These are phyloP conservation scores for Hirschioporus abietinus DNA, from an alignment of 768 basidiomycete genomes.

Conservation along the genomic window DNA sequence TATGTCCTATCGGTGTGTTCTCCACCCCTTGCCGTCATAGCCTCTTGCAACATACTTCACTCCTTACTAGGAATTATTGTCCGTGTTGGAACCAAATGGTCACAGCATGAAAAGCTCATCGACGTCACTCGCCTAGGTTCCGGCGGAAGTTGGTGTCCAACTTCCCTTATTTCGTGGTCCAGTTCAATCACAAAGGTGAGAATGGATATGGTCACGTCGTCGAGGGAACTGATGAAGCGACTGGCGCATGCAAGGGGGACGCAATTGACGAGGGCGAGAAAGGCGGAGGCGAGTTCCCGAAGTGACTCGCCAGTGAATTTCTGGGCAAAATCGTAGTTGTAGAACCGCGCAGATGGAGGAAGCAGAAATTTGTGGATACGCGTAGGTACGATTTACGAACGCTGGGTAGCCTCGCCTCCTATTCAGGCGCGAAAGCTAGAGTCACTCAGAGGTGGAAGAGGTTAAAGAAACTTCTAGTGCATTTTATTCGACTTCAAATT, in stretches of 20 bases:
- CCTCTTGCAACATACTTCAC: too few relatives aligned
- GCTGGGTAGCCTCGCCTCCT: too few relatives aligned
- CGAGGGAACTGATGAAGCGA: slow-evolving; percentile 74
- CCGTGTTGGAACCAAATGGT: slow-evolving; percentile 96
- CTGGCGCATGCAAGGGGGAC: slow-evolving; percentile 55
- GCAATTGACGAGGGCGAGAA: slow-evolving; percentile 82
- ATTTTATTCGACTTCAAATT: too few relatives aligned
- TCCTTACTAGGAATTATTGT: slow-evolving; percentile 73
- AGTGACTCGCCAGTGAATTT: slow-evolving; percentile 90
- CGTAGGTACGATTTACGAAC: too few relatives aligned
- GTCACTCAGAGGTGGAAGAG: too few relatives aligned
- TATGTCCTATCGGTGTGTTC: slow-evolving; percentile 27
- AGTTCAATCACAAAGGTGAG: slow-evolving; percentile 97
- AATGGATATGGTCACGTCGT: slow-evolving; percentile 98
- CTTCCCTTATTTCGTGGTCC: slow-evolving; percentile 97
- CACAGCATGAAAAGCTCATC: slow-evolving; percentile 95
- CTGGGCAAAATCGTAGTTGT: slow-evolving; percentile 87
- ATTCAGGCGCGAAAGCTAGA: too few relatives aligned
- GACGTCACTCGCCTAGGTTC: slow-evolving; percentile 91
- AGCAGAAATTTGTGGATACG: slow-evolving; percentile 70
- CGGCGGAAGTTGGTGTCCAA: slow-evolving; percentile 93
- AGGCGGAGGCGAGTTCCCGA: slow-evolving; percentile 88
- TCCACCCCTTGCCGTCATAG: slow-evolving; percentile 1
- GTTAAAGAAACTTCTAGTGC: too few relatives aligned
- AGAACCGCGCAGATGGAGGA: slow-evolving; percentile 81